Percentiles rank a stretch among this genome's conserved stretches.
phyloP scores from a whole-genome alignment of 257 asterid genomes.

The Penstemon newberryi region DNA sequence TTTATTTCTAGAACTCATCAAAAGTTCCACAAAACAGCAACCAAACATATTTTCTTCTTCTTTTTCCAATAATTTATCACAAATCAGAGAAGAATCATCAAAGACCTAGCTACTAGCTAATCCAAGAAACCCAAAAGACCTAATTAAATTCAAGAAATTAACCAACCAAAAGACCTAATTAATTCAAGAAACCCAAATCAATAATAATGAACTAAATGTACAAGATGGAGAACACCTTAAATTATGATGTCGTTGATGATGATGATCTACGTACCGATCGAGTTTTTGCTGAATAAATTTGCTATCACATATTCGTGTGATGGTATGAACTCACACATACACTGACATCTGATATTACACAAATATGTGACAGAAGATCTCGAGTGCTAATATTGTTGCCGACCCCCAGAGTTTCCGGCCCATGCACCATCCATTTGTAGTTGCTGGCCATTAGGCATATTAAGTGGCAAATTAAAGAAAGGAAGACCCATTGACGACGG shows the following conservation, averaged over 20 bases:
- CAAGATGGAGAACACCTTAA: conserved; percentile 30
- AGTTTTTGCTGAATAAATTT: too few relatives aligned
- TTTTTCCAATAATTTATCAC: conserved; percentile 23
- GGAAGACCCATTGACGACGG: conserved; percentile 65
- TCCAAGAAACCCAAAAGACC: conserved; percentile 6
- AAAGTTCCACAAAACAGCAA: conserved; percentile 24
- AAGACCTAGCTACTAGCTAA: neutral
- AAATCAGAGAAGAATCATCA: conserved; percentile 17
- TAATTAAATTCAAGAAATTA: neutral
- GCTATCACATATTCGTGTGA: too few relatives aligned
- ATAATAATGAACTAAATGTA: conserved; percentile 37
- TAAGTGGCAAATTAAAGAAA: conserved; percentile 67
- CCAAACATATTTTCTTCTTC: neutral
- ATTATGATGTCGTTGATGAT: conserved; percentile 20
- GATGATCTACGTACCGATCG: neutral
- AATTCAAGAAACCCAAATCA: neutral
- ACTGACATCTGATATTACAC: too few relatives aligned
- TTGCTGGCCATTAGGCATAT: conserved; percentile 61
- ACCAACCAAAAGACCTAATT: too few relatives aligned
- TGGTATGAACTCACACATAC: too few relatives aligned
- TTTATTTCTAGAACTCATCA: neutral
- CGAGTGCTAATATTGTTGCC: conserved; percentile 37
- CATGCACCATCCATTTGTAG: conserved; percentile 66
- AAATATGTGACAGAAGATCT: too few relatives aligned
- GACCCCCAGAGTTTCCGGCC: conserved; percentile 55